Evolutionary conservation across 148 eudicot species (phyloP), one percentile per base, ranked within the genome.

Genomic region (Rheum nobile): DNA sequence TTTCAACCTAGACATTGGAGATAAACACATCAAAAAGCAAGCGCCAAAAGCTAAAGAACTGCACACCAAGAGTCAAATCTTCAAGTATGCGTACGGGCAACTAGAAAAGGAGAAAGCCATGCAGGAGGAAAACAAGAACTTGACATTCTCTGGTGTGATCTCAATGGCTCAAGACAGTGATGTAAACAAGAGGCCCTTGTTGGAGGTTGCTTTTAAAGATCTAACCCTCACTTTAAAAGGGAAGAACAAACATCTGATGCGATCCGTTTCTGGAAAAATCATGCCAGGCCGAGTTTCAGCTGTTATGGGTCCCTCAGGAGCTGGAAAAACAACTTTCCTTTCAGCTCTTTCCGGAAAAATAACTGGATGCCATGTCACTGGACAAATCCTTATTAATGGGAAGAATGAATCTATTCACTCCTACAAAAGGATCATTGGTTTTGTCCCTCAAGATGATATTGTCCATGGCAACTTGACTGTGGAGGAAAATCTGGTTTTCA

Each of bases 261-360:
- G 94, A 61, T 73, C 83, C 73, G 91, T 91, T 59, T 83, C 87
- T 16, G 97, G 97, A n/a, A 91, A 89, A 75, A 75, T 91, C 43
- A 76, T 79, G 85, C 97, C 92, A 5, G 97, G 97, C 39, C 80
- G 94, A 50, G 90, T 91, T 72, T 83, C 97, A 6, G 97, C 95
- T 26, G 97, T 91, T 24, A 91, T 91, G 97, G 97, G 97, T 67
- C 97, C 97, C 4, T 91, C 97, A 0, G 97, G 97, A 21, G 97
- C 97, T 2, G 97, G 97, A 26, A 91, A 91, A 78, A 91, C 97
- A 21, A 91, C 97, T 10, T 91, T 91, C 79, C 88, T 91, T 68
- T 86, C 92, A 11, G 90, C 95, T 8, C 82, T 91, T 26, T 78
- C 89, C 0, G 97, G 97, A 43, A 91, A 88, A 76, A 81, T 79